Base-by-base conservation (phyloP, 2,329 filamentous ascomycete species). In the Byssochlamys sp. region DNA sequence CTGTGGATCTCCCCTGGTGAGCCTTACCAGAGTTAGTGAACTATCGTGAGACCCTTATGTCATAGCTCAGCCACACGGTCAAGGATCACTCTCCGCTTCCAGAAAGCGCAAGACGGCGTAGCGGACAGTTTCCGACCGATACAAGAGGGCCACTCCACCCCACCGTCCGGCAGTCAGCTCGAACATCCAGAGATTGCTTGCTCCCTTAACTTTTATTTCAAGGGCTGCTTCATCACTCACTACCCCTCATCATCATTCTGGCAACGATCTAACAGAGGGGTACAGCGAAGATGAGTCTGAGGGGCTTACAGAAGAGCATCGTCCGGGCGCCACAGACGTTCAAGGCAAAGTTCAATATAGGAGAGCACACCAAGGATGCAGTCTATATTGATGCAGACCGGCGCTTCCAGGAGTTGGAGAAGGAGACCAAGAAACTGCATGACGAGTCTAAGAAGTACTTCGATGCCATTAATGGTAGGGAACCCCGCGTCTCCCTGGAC, bases 371-470 rank as follows among this genome's bases (percentile, higher is more conserved):
- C 65, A 96, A 97, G 73, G 94, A 99, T 78, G 81, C 90, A 53
- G 87, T 99, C 69, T 99, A 96, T 74, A 86, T 89, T 62, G 94
- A 99, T 75, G 90, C 94, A 62, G 94, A 99, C 73, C 85, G 91
- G 61, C 87, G 94, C 53, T 99, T 97, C 72, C 81, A 90, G 63
- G 94, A 99, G 77, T 83, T 99, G 62, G 94, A 99, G 76, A 87
- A 80, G 63, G 91, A 99, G 78, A 97, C 94, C 35, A 97, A 96
- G 81, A 92, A 89, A 75, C 85, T 96, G 29, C 92, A 97, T 76
- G 90, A 96, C 78, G 92, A 97, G 76, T 95, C 90, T 57, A 89
- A 91, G 74, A 96, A 95, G 78, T 99, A 99, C 75, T 96, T 95
- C 68, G 86, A 96, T 56, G 90, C 94, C 71, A 96, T 99, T 78